Percentiles rank a stretch among this genome's conserved stretches.
These are phyloP conservation scores for Termitomyces sp. DNA, from an alignment of 768 basidiomycete genomes.

Conservation along the genomic window DNA sequence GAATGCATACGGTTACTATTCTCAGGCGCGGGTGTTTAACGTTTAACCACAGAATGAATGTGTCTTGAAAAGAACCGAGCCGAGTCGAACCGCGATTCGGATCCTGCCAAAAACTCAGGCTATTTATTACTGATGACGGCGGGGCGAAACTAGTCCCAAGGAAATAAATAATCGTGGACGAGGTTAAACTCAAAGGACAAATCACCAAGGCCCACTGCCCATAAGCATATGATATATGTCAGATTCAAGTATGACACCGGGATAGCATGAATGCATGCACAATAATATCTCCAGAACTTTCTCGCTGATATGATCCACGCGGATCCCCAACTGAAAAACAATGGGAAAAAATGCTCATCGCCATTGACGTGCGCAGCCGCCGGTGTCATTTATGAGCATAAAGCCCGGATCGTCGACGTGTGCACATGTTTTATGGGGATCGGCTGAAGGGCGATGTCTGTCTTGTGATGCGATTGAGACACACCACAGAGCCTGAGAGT, in stretches of 20 bases:
- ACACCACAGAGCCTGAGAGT: too few relatives aligned
- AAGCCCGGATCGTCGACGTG: background rate
- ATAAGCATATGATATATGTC: too few relatives aligned
- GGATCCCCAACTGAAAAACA: background rate
- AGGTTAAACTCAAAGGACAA: background rate
- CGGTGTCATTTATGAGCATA: background rate
- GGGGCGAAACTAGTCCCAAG: background rate
- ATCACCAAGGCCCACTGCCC: background rate
- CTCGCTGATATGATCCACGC: background rate
- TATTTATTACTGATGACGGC: background rate
- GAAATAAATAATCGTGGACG: background rate
- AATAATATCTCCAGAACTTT: background rate
- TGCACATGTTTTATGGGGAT: too few relatives aligned
- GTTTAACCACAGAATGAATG: background rate
- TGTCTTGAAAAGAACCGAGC: background rate
- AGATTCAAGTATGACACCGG: too few relatives aligned
- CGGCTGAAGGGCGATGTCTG: too few relatives aligned
- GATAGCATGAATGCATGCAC: background rate
- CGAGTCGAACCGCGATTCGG: background rate
- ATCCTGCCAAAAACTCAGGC: background rate
- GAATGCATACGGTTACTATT: background rate
- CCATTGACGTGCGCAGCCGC: background rate
- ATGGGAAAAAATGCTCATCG: background rate
- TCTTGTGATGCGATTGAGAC: too few relatives aligned
- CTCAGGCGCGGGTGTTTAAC: background rate